A percentile compares a stretch with the other conserved stretches of the same genome.
These are phyloP conservation scores for Aspergillus bertholletiae DNA, from an alignment of 495 filamentous ascomycete species.

Conservation along the genomic window DNA sequence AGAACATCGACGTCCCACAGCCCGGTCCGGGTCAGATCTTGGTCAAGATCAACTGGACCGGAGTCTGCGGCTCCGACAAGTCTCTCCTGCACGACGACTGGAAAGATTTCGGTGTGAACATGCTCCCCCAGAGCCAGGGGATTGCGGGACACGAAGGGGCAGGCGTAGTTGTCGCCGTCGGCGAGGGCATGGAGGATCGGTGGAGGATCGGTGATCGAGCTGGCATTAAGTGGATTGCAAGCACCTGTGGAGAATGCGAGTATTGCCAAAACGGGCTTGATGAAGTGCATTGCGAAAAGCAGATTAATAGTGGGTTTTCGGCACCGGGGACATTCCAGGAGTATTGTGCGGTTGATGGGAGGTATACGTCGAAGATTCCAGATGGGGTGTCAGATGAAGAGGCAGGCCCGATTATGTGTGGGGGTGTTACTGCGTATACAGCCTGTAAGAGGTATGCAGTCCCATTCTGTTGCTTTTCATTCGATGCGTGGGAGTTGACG, in stretches of 20 bases:
- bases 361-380: constrained; percentile 27
- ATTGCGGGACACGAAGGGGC: constrained; percentile 40
- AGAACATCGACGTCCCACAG: not conserved
- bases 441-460: not conserved
- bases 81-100: constrained; percentile 7
- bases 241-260: constrained; percentile 34
- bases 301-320: constrained; percentile 31
- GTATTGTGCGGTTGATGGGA: constrained; percentile 28
- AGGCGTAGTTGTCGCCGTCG: constrained; percentile 25
- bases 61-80: constrained; percentile 9
- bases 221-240: constrained; percentile 39
- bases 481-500: constrained; percentile 20
- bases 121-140: constrained; percentile 7
- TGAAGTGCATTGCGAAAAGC: constrained; percentile 27
- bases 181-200: constrained; percentile 11
- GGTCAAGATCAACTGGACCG: constrained; percentile 9
- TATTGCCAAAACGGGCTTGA: constrained; percentile 24
- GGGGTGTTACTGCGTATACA: constrained; percentile 24
- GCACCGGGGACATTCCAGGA: constrained; percentile 39
- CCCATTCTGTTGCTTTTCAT: not conserved
- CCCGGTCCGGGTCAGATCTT: constrained; percentile 9
- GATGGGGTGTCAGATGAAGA: constrained; percentile 21
- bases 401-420: constrained; percentile 34
- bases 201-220: constrained; percentile 25
- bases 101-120: constrained; percentile 4